Base-by-base conservation (phyloP, 257 asterid genomes). In the Solanum raphanifolium region DNA sequence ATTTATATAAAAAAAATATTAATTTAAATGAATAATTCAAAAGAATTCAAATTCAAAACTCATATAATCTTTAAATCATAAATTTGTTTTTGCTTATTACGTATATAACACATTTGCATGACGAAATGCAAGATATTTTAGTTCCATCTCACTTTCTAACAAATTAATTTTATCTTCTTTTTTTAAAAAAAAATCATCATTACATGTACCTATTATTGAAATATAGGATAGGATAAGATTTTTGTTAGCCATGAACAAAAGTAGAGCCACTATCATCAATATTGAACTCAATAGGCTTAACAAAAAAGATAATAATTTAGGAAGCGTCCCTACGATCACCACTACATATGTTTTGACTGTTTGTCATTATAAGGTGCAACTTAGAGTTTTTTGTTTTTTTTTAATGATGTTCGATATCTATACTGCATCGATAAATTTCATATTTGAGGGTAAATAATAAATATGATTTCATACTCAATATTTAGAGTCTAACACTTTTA, bases 401-500 rank as follows among this genome's bases (percentile, higher is more conserved):
- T 38, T 38, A 38, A 38, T 46, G 18, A 46, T 1, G 55, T 13
- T 46, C 1, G 18, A 46, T 12, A 46, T 46, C 13, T 46, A 13
- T 46, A 46, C 16, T 4, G 55, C 48, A 41, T 5, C 52, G 13
- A 13, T 1, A 46, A 46, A 13, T 13, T n/a, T 25, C 20, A 65
- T 4, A 65, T 65, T 62, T 3, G 29, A 62, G 31, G 18, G 3
- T 25, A 65, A 65, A 66, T 66, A 65, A n/a, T 11, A 11, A 65
- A 65, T 31, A 2, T 6, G 34, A n/a, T 11, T 25, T 11, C 34
- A 25, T 65, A 65, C 0, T 68, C 1, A 13, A 10, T 0, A 68
- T 6, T 68, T 8, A 32, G 1, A 27, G 0, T 15, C 4, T 27
- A 1, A 27, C 1, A 6, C 0, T 0, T 13, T 0, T 68, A 0